Base-by-base conservation (phyloP, 495 filamentous ascomycete species). In the Penicillium diatomitis region DNA sequence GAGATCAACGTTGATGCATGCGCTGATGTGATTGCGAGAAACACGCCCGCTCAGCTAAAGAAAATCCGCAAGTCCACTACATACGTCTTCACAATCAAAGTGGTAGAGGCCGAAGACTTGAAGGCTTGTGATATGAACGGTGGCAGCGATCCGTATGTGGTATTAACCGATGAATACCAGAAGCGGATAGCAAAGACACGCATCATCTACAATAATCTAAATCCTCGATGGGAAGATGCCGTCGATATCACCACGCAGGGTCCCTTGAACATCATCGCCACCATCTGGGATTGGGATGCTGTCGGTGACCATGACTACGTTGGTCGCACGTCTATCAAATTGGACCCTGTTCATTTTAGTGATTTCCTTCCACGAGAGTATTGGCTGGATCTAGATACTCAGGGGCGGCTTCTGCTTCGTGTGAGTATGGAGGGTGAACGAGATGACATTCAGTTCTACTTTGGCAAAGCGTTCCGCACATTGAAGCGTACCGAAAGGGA, bases 341-440 rank as follows among this genome's bases (percentile, higher is more conserved):
- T 99, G 12, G 92, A 99, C 54, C 92, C 92, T 7, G 74, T 86
- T 32, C 88, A 96, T 69, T 99, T 99, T 67, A 83, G 90, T 49
- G 92, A 99, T 62, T 99, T 91, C 60, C 64, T 97, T 50, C 92
- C 92, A 6, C 75, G 88, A 47, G 92, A 99, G 61, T 96, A 95
- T 62, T 99, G 92, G 92, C 78, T 97, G 28, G 90, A 97, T 61
- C 78, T 99, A 37, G 92, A 99, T 62, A 96, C 90, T 4, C 94
- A 99, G 61, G 92, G 92, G 2, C 74, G 94, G 45, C 70, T 99
- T 38, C 62, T 99, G 36, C 76, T 99, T 36, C 75, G 94, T 52
- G 87, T 97, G 29, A 95, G 87, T 58, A 99, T 99, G 92, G 92
- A 99, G 69, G 92, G 92, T 47, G 92, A 99, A 63, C 78, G 92